Evolutionary conservation across 2,329 filamentous ascomycete genomes (phyloP).

Genomic region (Verticillium dahliae): DNA sequence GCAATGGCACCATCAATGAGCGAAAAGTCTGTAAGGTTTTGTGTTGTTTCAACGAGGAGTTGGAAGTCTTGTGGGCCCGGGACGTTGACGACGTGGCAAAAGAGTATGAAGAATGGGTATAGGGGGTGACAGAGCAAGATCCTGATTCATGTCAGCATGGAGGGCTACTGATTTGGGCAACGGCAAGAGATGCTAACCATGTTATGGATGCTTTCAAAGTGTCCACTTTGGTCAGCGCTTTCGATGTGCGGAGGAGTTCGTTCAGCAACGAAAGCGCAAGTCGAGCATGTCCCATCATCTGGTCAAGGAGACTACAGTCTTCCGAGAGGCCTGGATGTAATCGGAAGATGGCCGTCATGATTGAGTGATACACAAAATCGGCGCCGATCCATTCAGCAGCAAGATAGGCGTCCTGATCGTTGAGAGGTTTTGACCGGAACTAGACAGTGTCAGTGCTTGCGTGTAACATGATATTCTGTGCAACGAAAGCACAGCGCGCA

Average conservation of each 20-base stretch:
- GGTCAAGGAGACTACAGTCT: neutral
- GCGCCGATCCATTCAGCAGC: neutral
- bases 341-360: constrained; percentile 1
- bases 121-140: neutral
- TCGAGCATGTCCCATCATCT: neutral
- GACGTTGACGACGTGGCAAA: constrained; percentile 1
- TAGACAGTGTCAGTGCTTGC: neutral
- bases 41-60: neutral
- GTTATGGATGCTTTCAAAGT: neutral
- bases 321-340: neutral
- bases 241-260: neutral
- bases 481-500: too few relatives aligned
- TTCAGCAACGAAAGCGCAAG: neutral
- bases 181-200: neutral
- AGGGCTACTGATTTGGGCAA: too few relatives aligned
- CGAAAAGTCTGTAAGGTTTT: neutral
- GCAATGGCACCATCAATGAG: neutral
- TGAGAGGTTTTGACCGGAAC: neutral
- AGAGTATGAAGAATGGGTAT: constrained; percentile 1
- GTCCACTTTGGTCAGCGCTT: neutral
- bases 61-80: neutral
- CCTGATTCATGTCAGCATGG: neutral
- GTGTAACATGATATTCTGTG: neutral
- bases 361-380: neutral
- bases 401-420: neutral